These are phyloP conservation scores for Elsinoe ampelina DNA, from an alignment of 2,329 filamentous ascomycete species.

Conservation along the genomic window DNA sequence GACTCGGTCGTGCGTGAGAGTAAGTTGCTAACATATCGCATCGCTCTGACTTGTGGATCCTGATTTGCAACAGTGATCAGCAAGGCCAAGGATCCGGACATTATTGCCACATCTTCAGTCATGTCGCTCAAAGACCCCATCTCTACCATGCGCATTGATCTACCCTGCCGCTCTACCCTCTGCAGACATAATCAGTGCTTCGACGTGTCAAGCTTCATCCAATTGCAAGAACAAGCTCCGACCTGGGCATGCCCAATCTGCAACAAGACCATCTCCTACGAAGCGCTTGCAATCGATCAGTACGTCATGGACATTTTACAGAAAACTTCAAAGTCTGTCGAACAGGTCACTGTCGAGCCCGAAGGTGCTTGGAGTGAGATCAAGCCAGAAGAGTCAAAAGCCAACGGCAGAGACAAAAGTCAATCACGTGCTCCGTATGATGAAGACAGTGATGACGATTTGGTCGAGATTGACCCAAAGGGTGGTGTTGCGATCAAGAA, in stretches of 20 bases:
- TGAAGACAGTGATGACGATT: slow-evolving; percentile 36
- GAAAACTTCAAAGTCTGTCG: slow-evolving; percentile 58
- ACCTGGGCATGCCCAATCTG: slow-evolving; percentile 97
- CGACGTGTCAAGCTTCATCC: slow-evolving; percentile 82
- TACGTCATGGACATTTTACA: slow-evolving; percentile 82
- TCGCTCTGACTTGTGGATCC: neutral
- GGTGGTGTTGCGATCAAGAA: slow-evolving; percentile 32
- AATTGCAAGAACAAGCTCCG: slow-evolving; percentile 89
- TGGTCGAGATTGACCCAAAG: slow-evolving; percentile 36
- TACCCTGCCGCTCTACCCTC: slow-evolving; percentile 67
- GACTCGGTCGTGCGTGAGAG: slow-evolving; percentile 74
- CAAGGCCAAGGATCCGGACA: slow-evolving; percentile 77
- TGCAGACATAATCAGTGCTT: slow-evolving; percentile 94
- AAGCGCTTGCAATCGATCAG: slow-evolving; percentile 76
- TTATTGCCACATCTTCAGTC: slow-evolving; percentile 77
- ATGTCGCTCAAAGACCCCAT: slow-evolving; percentile 89
- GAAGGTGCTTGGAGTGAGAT: slow-evolving; percentile 64
- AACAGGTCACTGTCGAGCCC: slow-evolving; percentile 85
- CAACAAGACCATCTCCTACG: slow-evolving; percentile 71
- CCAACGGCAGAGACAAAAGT: slow-evolving; percentile 29
- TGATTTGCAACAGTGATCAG: slow-evolving; percentile 52
- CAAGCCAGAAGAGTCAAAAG: slow-evolving; percentile 33
- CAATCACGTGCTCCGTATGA: slow-evolving; percentile 25
- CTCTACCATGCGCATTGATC: slow-evolving; percentile 69
- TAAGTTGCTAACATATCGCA: slow-evolving; percentile 38